Conservation (phyloP, 2,329 filamentous ascomycete species). For the Sarocladiaceae sp. region DNA sequence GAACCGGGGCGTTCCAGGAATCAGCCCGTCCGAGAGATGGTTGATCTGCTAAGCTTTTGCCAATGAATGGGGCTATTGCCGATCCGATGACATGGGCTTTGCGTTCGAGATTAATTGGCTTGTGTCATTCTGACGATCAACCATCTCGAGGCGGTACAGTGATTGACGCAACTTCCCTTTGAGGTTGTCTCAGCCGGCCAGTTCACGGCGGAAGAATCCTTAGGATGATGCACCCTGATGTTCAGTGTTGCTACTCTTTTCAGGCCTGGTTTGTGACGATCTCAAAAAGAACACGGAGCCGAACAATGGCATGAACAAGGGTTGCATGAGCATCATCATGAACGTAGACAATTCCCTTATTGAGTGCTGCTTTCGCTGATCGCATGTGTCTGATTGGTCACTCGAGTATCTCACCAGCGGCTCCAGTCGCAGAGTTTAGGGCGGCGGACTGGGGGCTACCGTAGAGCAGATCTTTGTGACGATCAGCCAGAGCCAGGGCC, state of each 20-base stretch:
- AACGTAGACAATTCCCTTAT: constrained; percentile 2
- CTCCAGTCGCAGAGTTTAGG: not conserved
- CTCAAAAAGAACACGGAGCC: not conserved
- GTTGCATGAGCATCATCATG: constrained; percentile 1
- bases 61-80: not conserved
- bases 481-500: not conserved
- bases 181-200: not conserved
- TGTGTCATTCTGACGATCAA: constrained; percentile 2
- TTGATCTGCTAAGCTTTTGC: not conserved
- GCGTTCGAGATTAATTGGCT: not conserved
- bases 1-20: no score
- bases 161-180: not conserved
- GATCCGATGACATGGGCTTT: not conserved
- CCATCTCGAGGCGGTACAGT: not conserved
- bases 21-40: not conserved
- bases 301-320: not conserved
- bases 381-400: not conserved
- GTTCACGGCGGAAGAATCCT: not conserved
- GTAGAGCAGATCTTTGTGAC: not conserved
- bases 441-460: not conserved
- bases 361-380: not conserved
- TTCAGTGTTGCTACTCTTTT: not conserved
- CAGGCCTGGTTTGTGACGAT: not conserved
- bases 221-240: not conserved
- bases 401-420: not conserved